phyloP scores from a whole-genome alignment of 495 filamentous ascomycete genomes.

The Aspergillus sclerotioniger region DNA sequence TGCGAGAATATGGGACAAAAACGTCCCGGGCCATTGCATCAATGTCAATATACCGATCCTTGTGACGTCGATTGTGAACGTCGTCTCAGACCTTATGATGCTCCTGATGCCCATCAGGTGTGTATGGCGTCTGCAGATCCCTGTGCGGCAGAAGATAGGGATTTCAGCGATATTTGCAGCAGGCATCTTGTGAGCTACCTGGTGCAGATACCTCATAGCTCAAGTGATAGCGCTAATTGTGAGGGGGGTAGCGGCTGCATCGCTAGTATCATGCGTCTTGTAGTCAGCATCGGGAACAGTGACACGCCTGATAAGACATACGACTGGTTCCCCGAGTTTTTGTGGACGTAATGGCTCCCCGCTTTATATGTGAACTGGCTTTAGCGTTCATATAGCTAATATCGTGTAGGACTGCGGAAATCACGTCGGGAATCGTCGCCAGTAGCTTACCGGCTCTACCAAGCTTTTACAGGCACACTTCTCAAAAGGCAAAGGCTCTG shows the following conservation, averaged over 20 bases:
- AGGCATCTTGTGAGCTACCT: constrained; percentile 30
- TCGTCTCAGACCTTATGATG: constrained; percentile 35
- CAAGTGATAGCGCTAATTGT: not conserved
- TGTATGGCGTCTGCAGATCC: constrained; percentile 34
- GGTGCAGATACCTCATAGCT: not conserved
- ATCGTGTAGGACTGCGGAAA: constrained; percentile 20
- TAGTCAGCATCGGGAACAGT: constrained; percentile 15
- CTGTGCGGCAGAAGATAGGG: constrained; percentile 22
- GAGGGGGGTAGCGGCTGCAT: constrained; percentile 14
- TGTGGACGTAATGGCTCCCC: constrained; percentile 22
- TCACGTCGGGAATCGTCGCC: constrained; percentile 24
- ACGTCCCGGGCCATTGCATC: constrained; percentile 29
- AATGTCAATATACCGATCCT: constrained; percentile 30
- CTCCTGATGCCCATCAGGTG: constrained; percentile 34
- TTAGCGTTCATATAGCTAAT: not conserved
- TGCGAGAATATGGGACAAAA: constrained; percentile 29
- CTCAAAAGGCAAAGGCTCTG: constrained; percentile 12
- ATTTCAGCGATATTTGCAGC: constrained; percentile 36
- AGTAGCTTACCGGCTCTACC: constrained; percentile 24
- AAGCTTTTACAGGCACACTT: constrained; percentile 18
- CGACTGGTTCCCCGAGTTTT: constrained; percentile 22
- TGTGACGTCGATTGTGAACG: constrained; percentile 36
- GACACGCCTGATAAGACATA: constrained; percentile 16
- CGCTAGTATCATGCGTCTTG: constrained; percentile 23
- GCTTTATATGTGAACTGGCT: not conserved